Evolutionary conservation across 345 rosid species (phyloP), one percentile per base, ranked within the genome.

Genomic region (Salix brachista): DNA sequence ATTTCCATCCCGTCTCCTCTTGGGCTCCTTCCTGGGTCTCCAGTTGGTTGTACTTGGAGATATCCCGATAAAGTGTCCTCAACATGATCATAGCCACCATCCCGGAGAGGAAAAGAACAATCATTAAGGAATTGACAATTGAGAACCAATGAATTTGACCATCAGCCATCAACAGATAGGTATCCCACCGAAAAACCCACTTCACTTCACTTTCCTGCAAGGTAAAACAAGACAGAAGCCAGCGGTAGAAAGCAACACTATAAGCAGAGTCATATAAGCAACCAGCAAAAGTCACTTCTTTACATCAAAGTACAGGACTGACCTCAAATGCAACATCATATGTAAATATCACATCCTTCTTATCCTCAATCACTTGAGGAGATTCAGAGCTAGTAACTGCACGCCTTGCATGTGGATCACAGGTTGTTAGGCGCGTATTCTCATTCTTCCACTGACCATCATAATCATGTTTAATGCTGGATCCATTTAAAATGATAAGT

Each of bases 21-120:
- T 87, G 91, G 54, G 96, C 94, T 77, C 92, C 97, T 84, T 94
- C 98, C 72, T 94, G 98, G 76, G 92, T 91, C 88, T 94, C 97
- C 58, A 94, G 84, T 78, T 94, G 95, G 85, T 94, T 94, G 87
- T 94, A 94, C 86, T 88, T 92, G 67, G 98, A 92, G 56, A 94
- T 92, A 78, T 94, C 98, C 19, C 95, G 88, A 79, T 90, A 92
- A 61, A 94, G 97, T 5, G 97, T 94, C 64, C 97, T 86, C 73
- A 94, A 70, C 98, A 94, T 94, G 75, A 92, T 94, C 98, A 94
- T 94, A 48, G 98, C 98, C 81, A 94, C 91, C 97, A 94, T 94
- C 16, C 98, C 98, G 1, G 97, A 92, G 62, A 94, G 97, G 90
- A 94, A 92, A 73, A 94, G 92, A 70, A 94, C 95, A 76, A 94